Evolutionary conservation across 371 early-diverging fungal species (phyloP), one percentile per base, ranked within the genome.

Genomic region (Haplosporangium sp.): DNA sequence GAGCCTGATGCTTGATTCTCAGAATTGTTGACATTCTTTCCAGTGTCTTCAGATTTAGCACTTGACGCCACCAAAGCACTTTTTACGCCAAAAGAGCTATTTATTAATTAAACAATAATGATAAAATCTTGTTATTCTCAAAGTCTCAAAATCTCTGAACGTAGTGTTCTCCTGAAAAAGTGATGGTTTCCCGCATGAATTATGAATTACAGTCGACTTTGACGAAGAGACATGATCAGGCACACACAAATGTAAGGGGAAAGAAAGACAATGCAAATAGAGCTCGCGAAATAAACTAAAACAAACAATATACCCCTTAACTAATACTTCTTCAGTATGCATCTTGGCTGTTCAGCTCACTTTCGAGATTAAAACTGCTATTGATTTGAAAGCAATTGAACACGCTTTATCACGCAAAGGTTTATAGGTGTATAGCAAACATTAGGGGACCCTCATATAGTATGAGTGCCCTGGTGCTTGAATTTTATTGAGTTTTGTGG

Each of bases 21-120:
- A 3, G 39, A 39, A 19, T 15, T 17, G 27, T 38, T 63, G 17
- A 39, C 57, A 7, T 68, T 27, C 38, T 45, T 39, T 37, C 13
- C 57, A 7, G 45, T 11, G 19, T 65, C 61, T 17, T 63, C 65
- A 40, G 62, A 48, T 53, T 63, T 67, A 47, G 50, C 48, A 10
- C 27, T 52, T 56, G 79, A 71, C 79, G 79, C 74, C 74, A 74
- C 79, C 74, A 74, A 74, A 67, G 71, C 13, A 0, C 67, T 45
- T 61, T 78, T 78, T 38, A 74, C 74, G 40, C 79, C 79, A 37
- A 78, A 78, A 3, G 79, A 74, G 9, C 79, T 78, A 74, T 3
- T 17, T 10, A 34, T 34, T 20, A 9, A 55, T 27, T 55, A 17
- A 55, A 34, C 20, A 55, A 11, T 20, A 20, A 61, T 17, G 40